Percentiles rank a stretch among this genome's conserved stretches.
These are phyloP conservation scores for Eragrostis tef DNA, from an alignment of 202 grass and related monocot species.

Conservation along the genomic window DNA sequence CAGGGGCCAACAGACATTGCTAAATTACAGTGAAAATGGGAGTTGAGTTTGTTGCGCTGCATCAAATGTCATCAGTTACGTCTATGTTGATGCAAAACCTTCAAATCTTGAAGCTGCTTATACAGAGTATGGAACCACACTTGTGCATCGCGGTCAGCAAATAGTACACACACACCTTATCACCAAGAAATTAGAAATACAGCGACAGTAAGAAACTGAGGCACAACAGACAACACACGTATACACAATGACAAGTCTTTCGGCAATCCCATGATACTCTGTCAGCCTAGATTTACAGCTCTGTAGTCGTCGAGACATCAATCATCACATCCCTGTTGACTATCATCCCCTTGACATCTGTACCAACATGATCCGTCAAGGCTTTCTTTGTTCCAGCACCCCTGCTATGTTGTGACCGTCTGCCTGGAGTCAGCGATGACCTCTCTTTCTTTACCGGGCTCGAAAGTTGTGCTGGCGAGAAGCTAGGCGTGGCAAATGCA, in stretches of 20 bases:
- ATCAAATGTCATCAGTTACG: background rate
- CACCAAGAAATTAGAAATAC: constrained; percentile 22
- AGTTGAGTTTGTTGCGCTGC: background rate
- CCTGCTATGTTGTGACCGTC: constrained; percentile 45
- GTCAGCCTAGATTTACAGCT: constrained; percentile 38
- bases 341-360: constrained; percentile 56
- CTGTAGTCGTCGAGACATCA: constrained; percentile 58
- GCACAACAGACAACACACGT: background rate
- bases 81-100: background rate
- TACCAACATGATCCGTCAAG: constrained; percentile 55
- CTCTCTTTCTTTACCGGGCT: constrained; percentile 62
- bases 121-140: constrained; percentile 12
- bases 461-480: constrained; percentile 58
- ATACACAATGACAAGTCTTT: constrained; percentile 39
- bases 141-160: constrained; percentile 24
- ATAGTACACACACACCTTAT: background rate
- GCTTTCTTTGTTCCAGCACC: constrained; percentile 65
- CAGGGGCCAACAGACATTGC: background rate
- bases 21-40: background rate
- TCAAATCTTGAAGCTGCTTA: background rate
- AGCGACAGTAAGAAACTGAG: constrained; percentile 16
- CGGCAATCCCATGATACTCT: background rate
- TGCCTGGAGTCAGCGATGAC: constrained; percentile 49
- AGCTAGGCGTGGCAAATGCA: constrained; percentile 68
- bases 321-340: constrained; percentile 48